Base-by-base conservation (phyloP, 192 early-diverging fungal species). In the Backusella westeae region DNA sequence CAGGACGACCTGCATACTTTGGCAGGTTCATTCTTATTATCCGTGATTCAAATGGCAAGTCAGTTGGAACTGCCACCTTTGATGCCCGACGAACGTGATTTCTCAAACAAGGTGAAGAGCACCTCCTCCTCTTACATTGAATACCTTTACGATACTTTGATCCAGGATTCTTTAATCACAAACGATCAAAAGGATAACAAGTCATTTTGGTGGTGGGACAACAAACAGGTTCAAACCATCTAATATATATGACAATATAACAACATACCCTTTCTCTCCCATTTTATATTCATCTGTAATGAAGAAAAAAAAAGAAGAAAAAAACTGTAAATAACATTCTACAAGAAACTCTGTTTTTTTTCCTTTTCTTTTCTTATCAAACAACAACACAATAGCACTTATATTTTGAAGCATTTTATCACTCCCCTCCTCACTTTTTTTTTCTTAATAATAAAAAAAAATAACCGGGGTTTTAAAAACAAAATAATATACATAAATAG, bases 171-270 rank as follows among this genome's bases (percentile, higher is more conserved):
- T 26, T 67, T 79, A 56, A 72, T 70, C 39, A 6, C n/a, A 26
- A 76, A 76, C 38, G 44, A 38, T 19, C 38, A 34, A 5, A 75
- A 38, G 0, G 63, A 36, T 29, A 34, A 68, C 17, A 69, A 70
- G 38, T 76, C 75, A n/a, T 76, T 76, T 59, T 76, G 75, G 67
- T 76, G 75, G 75, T 76, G 75, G 75, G 75, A 76, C 70, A 52
- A 66, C 32, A n/a, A 52, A 5, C 21, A 17, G 19, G n/a, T 19
- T 32, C 67, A 69, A 26, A 32, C 68, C 21, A 53, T 73, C 17
- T 73, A 73, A 59, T 9, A 17, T 5, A 75, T 5, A 75, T 1
- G 46, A 41, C 19, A 34, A 21, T 1, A n/a, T n/a, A 3, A 52
- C 14, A 5, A 53, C 56, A 39, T 35, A 23, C 44, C 71, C 46